Base-by-base conservation (phyloP, 2,329 filamentous ascomycete species). In the Thielaviopsis punctulata region DNA sequence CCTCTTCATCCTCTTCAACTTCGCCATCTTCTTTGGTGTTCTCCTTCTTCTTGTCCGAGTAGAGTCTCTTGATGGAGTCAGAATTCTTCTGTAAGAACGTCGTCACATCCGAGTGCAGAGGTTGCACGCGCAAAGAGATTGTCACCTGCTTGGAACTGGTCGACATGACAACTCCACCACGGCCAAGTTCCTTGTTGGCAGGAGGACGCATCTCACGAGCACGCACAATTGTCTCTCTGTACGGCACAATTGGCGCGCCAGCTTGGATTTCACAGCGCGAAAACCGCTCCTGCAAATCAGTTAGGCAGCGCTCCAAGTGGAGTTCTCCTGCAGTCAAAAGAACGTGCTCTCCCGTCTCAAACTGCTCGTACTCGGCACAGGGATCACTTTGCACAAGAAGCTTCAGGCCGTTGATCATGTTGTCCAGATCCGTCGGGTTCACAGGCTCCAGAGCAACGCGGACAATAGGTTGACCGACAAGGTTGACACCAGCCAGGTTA, bases 181-280 rank as follows among this genome's bases (percentile, higher is more conserved):
- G 77, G 1, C 89, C 89, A 18, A 95, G 73, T 12, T 93, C 86
- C 57, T 89, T 83, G 65, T 93, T 86, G 55, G 75, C 86, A 0
- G 87, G 84, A 1, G 88, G 80, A 22, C 88, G 82, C 92, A 98
- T 98, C 65, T 98, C 92, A 36, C 88, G 79, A 0, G 82, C 85
- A 23, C 79, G 76, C 41, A 95, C 81, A 54, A 94, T 95, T 0
- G 87, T 92, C 68, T 98, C 92, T 53, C 89, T 77, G 65, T 95
- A 98, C 0, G 92, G 92, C 13, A 98, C 92, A 56, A 98, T 96
- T 1, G 92, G 86, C 44, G 86, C 86, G 53, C 92, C 89, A 24
- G 86, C 86, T 62, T 96, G 90, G 50, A 98, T 89, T 58, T 96
- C 90, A 62, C 93, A 96, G 57, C 80, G 82, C 5, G 92, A 90